These are phyloP conservation scores for Ligustrum vulgare DNA, from an alignment of 257 asterid genomes.

Conservation along the genomic window DNA sequence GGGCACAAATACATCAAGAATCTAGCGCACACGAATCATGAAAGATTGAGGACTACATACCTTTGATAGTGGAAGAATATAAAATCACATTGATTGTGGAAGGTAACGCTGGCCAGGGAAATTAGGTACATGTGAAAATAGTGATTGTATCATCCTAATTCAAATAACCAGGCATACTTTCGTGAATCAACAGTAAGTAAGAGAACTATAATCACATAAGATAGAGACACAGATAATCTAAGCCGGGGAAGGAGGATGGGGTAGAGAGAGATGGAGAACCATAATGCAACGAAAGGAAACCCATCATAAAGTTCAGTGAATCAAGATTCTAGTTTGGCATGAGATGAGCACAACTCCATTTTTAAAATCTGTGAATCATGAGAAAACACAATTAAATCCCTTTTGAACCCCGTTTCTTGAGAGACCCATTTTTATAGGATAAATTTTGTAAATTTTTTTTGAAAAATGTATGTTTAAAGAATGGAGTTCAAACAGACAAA, in stretches of 20 bases:
- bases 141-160: slow-evolving; percentile 73
- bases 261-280: background rate
- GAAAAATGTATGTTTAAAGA: no score
- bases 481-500: no score
- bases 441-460: no score
- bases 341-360: no score
- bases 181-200: slow-evolving; percentile 11
- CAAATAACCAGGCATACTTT: slow-evolving; percentile 7
- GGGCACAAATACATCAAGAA: background rate
- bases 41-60: slow-evolving; percentile 33
- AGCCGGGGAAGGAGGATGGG: no score
- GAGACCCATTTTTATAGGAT: no score
- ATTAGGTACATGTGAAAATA: slow-evolving; percentile 89
- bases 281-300: no score
- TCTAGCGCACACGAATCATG: background rate
- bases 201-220: background rate
- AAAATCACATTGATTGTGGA: slow-evolving; percentile 95
- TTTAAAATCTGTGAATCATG: no score
- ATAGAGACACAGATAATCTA: background rate
- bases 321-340: no score
- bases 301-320: no score
- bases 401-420: no score
- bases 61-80: slow-evolving; percentile 94
- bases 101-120: slow-evolving; percentile 88
- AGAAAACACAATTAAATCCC: no score